Evolutionary conservation across 2,329 filamentous ascomycete genomes (phyloP).

Genomic region (Pseudonectria buxi): DNA sequence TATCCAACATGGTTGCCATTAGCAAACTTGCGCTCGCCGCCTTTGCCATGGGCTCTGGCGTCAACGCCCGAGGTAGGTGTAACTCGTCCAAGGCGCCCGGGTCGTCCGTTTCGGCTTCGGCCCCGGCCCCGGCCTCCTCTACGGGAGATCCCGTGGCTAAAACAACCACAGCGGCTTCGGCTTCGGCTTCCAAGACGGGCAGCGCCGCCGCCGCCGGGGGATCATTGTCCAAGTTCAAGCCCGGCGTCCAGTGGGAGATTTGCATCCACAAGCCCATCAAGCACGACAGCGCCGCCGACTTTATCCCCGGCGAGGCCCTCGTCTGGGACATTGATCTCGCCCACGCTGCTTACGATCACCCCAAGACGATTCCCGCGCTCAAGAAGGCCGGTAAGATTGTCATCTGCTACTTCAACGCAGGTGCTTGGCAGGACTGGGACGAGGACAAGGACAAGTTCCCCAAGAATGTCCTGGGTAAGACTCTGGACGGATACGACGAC

Average conservation of each 20-base stretch:
- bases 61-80: slow-evolving; percentile 5
- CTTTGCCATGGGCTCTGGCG: slow-evolving; percentile 9
- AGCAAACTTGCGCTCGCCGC: slow-evolving; percentile 8
- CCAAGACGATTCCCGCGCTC: slow-evolving; percentile 22
- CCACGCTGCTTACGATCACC: slow-evolving; percentile 17
- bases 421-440: slow-evolving; percentile 25
- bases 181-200: neutral
- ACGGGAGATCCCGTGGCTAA: neutral
- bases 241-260: slow-evolving; percentile 26
- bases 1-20: slow-evolving; percentile 12
- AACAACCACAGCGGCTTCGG: neutral
- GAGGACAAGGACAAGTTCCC: slow-evolving; percentile 20
- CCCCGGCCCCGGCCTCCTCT: neutral
- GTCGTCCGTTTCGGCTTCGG: neutral
- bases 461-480: slow-evolving; percentile 15
- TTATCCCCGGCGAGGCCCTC: slow-evolving; percentile 20
- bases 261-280: slow-evolving; percentile 25
- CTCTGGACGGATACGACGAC: slow-evolving; percentile 20
- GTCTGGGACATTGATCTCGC: slow-evolving; percentile 28
- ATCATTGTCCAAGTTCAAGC: slow-evolving; percentile 15
- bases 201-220: neutral
- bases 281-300: slow-evolving; percentile 15
- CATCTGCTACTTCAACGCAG: slow-evolving; percentile 29
- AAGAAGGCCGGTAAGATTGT: slow-evolving; percentile 25
- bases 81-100: neutral